Evolutionary conservation across 148 eudicot species (phyloP), one percentile per base, ranked within the genome.

Genomic region (Nepenthes mirabilis): DNA sequence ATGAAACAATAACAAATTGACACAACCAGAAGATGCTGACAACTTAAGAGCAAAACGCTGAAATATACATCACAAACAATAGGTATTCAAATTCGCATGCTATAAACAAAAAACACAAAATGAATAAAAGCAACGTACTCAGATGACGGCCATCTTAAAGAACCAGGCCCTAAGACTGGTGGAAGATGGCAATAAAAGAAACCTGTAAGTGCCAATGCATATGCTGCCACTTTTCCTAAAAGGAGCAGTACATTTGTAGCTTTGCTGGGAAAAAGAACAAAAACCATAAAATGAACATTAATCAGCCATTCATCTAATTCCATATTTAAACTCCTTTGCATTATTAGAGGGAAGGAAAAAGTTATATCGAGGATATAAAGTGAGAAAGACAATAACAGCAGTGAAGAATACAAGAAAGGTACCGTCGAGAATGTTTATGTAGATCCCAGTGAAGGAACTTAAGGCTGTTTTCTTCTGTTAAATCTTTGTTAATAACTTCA

Each of bases 151-250:
- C 72, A 59, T 62, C 56, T 68, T 52, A 76, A 56, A 60, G 68
- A 65, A 47, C 76, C 82, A 59, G 77, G 76, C 52, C 63, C 70
- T 55, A 62, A 37, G 65, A 73, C 64, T 12, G 84, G 84, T 51
- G 72, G 57, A 47, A 77, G 82, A 76, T 77, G 83, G 71, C 82
- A 86, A 65, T 83, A 86, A 74, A 88, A 91, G 67, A 88, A 77
- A 43, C 87, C 85, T 35, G 96, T 91, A 62, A 83, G 68, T 50
- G 80, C 78, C 79, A 91, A 76, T 6, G 98, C 96, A 82, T 86
- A 88, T 58, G 91, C 79, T 66, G 95, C 91, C 74, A 88, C 82
- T 74, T 82, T 88, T 52, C 86, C 85, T 70, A 91, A 70, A 67
- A 82, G 76, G 43, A 78, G 65, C 76, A 91, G 72, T 37, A 81